Evolutionary conservation across 164 flowering plant species (phyloP).

Genomic region (Umbilicus rupestris): DNA sequence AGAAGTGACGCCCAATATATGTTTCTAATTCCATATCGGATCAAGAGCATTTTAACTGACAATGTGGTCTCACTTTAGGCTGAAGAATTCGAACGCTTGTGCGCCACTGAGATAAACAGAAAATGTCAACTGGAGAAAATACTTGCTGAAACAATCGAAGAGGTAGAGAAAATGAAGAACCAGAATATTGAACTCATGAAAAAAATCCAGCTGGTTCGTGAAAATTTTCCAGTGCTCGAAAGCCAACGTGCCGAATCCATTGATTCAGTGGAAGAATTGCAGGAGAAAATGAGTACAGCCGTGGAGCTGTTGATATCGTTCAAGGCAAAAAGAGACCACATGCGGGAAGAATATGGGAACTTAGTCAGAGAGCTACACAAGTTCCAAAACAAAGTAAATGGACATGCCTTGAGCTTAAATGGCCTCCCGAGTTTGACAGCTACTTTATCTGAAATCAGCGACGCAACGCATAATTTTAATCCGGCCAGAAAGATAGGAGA

Average conservation of each 20-base stretch:
- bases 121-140: conserved; percentile 44
- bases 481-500: conserved; percentile 47
- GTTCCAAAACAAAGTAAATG: conserved; percentile 14
- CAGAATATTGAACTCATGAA: conserved; percentile 25
- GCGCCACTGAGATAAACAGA: conserved; percentile 29
- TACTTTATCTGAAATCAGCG: conserved; percentile 40
- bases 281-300: conserved; percentile 55
- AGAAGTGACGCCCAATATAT: too few relatives aligned
- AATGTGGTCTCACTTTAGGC: conserved; percentile 29
- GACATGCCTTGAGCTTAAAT: conserved; percentile 12
- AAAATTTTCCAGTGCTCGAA: conserved; percentile 36
- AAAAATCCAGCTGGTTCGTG: conserved; percentile 37
- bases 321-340: conserved; percentile 29
- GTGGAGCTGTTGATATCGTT: conserved; percentile 37
- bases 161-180: conserved; percentile 30
- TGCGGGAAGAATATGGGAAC: conserved; percentile 27
- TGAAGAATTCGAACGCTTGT: conserved; percentile 39
- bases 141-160: conserved; percentile 31
- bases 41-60: not conserved
- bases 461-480: conserved; percentile 45
- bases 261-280: conserved; percentile 30
- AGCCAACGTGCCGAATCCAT: conserved; percentile 29
- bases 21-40: not conserved
- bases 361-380: conserved; percentile 23
- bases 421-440: conserved; percentile 22